Evolutionary conservation across 2,329 filamentous ascomycete genomes (phyloP), one percentile per base, ranked within the genome.

Genomic region (Alternaria rosae): DNA sequence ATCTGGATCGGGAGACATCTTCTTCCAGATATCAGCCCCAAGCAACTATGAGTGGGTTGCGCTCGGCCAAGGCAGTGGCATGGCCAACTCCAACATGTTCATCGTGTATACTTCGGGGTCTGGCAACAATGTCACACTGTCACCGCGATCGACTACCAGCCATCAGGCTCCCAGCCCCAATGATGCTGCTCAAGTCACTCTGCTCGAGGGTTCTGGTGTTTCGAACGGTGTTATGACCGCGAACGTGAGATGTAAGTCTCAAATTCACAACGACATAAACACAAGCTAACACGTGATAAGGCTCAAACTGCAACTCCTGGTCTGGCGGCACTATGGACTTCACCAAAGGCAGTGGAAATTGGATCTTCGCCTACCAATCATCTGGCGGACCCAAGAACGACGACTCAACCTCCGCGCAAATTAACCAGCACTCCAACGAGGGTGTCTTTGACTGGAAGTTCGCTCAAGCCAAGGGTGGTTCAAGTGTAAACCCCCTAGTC

Each of bases 81-180:
- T 89, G 87, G 66, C 74, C 15, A 83, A 82, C 21, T 75, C 87
- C 6, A 87, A 87, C 72, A 88, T 89, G 48, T 88, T 89, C 70
- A 77, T 88, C 44, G 79, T 88, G 6, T 89, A 89, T 68, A 82
- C 84, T n/a, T 81, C 83, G 25, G 77, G 82, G 41, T 76, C 76
- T 38, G 83, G 85, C 25, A 81, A 76, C 44, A 88, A 87, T 64
- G 84, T 89, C 13, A 89, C 87, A 0, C 66, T 89, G 9, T 88
- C 86, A 4, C 84, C 86, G 10, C 78, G 87, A 42, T 67, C 79
- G 7, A 82, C 82, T 9, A 78, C 69, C 12, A 85, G 84, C 7
- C 72, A 86, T 30, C 62, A 55, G 4, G 66, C 78, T 64, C 86
- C 86, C 3, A 63, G 71, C 15, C 73, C 80, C 56, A 82, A 84